These are phyloP conservation scores for Cutaneotrichosporon dermatis DNA, from an alignment of 1,284 basidiomycete genomes.

Conservation along the genomic window DNA sequence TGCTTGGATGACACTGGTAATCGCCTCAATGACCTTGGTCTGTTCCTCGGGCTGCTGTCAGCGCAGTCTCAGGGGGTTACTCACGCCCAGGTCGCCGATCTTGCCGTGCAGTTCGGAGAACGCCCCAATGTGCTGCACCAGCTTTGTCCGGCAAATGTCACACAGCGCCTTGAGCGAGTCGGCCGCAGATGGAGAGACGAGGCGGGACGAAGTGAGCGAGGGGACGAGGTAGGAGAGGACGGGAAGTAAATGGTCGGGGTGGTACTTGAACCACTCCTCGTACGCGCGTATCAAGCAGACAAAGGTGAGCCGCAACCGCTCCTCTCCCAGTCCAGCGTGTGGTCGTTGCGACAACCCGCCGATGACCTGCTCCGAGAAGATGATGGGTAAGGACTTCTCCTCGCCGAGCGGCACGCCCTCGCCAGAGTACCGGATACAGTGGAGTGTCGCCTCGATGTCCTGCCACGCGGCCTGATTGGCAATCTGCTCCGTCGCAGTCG, in stretches of 20 bases:
- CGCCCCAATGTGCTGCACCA: conserved; percentile 73
- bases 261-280: conserved; percentile 71
- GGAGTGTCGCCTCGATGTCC: conserved; percentile 77
- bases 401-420: conserved; percentile 77
- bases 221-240: conserved; percentile 66
- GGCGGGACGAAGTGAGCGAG: conserved; percentile 57
- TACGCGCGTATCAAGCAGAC: conserved; percentile 69
- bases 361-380: conserved; percentile 68
- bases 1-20: conserved; percentile 84
- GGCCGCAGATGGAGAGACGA: conserved; percentile 69
- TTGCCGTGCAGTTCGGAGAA: conserved; percentile 77
- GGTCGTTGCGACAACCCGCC: conserved; percentile 62
- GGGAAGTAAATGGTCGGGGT: conserved; percentile 51
- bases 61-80: conserved; percentile 30
- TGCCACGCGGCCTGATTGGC: conserved; percentile 30
- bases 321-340: conserved; percentile 42
- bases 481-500: conserved; percentile 56
- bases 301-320: conserved; percentile 66
- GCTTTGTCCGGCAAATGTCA: conserved; percentile 72
- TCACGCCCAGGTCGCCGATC: conserved; percentile 65
- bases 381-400: conserved; percentile 58
- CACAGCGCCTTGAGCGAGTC: conserved; percentile 76
- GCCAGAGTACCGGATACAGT: conserved; percentile 76
- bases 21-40: conserved; percentile 80
- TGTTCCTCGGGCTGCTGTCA: conserved; percentile 69